Percentiles rank a stretch among this genome's conserved stretches.
Evolutionary conservation across 495 filamentous ascomycete genomes (phyloP).

Genomic region (Elasticomyces elasticus): DNA sequence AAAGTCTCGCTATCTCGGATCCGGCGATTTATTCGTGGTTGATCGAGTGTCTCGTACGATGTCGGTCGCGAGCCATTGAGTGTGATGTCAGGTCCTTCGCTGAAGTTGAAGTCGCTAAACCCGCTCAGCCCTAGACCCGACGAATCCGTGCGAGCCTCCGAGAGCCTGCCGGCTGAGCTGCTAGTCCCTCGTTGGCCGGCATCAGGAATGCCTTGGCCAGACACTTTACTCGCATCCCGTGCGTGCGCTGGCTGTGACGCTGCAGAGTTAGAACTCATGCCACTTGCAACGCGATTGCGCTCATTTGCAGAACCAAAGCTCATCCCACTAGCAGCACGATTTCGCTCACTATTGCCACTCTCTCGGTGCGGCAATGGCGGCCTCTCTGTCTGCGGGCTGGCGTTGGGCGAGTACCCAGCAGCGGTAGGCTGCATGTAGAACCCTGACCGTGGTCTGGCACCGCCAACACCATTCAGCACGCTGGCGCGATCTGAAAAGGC

Average conservation of each 20-base stretch:
- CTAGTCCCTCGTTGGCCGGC: neutral
- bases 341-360: slow-evolving; percentile 16
- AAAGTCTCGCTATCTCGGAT: slow-evolving; percentile 14
- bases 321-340: slow-evolving; percentile 8
- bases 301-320: slow-evolving; percentile 7
- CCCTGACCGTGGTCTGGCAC: neutral
- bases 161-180: neutral
- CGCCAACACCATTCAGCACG: neutral
- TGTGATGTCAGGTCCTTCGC: slow-evolving; percentile 3
- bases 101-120: slow-evolving; percentile 14
- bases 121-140: slow-evolving; percentile 12
- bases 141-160: neutral
- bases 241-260: neutral
- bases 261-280: slow-evolving; percentile 5
- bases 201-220: no score
- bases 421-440: slow-evolving; percentile 11
- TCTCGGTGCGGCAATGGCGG: slow-evolving; percentile 6
- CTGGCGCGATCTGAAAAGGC: neutral
- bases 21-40: neutral
- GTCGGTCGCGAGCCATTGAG: neutral
- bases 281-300: slow-evolving; percentile 8
- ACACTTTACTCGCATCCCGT: neutral
- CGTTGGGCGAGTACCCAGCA: slow-evolving; percentile 1
- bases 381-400: neutral
- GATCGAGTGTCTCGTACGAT: neutral